Evolutionary conservation across 1,284 basidiomycete genomes (phyloP).

Genomic region (Mycena sp.): DNA sequence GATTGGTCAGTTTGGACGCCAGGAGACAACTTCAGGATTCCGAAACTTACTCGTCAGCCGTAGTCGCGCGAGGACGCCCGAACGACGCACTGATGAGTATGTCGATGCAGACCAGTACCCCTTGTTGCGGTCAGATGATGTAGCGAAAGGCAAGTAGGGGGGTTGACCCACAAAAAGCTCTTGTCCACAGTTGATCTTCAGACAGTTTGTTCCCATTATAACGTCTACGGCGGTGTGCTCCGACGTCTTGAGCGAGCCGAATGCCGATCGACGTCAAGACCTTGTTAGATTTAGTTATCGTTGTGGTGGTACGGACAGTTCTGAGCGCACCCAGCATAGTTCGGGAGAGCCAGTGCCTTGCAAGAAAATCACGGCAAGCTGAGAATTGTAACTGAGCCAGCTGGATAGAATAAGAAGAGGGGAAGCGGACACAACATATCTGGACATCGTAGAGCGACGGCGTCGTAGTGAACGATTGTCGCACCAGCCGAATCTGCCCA

Average conservation of each 20-base stretch:
- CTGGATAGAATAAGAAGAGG: neutral
- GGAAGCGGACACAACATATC: slow-evolving; percentile 21
- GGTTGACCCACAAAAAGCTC: slow-evolving; percentile 67
- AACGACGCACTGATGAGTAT: slow-evolving; percentile 25
- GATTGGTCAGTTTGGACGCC: neutral
- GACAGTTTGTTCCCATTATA: slow-evolving; percentile 42
- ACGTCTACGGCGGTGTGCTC: slow-evolving; percentile 22
- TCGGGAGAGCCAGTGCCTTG: slow-evolving; percentile 25
- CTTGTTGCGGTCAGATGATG: neutral
- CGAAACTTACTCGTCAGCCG: slow-evolving; percentile 21
- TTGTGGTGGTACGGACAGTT: neutral
- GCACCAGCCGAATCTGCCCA: slow-evolving; percentile 21
- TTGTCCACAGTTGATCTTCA: slow-evolving; percentile 67
- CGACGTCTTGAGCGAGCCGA: slow-evolving; percentile 27
- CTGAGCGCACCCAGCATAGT: slow-evolving; percentile 14
- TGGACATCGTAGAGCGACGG: slow-evolving; percentile 31
- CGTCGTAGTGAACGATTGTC: slow-evolving; percentile 22
- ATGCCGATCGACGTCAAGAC: slow-evolving; percentile 27
- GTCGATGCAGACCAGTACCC: slow-evolving; percentile 28
- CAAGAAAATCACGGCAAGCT: slow-evolving; percentile 25
- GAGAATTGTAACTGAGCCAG: no score
- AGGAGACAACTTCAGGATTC: neutral
- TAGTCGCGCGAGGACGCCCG: slow-evolving; percentile 25
- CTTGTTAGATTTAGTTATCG: neutral
- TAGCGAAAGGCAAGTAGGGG: neutral